Evolutionary conservation across 2,329 filamentous ascomycete species (phyloP).

Genomic region (Neofusicoccum kwambonambiense): DNA sequence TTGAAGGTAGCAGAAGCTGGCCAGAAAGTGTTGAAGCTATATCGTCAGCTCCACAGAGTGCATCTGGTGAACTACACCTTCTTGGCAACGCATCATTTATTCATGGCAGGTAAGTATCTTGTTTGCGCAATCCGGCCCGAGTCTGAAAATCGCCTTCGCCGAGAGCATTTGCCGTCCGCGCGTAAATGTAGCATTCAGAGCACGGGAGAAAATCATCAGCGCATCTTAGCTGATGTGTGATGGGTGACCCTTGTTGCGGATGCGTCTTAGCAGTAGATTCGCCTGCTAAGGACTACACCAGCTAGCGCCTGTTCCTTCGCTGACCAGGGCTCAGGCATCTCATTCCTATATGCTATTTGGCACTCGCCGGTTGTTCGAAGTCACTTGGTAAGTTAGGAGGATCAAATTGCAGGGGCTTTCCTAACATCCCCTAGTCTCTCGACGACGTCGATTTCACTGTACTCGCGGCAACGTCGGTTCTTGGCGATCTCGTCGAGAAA

Average conservation of each 20-base stretch:
- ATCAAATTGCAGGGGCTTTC: not conserved
- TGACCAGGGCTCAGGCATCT: slow-evolving; percentile 57
- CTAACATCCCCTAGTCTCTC: slow-evolving; percentile 56
- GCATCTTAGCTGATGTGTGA: not conserved
- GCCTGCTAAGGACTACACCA: not conserved
- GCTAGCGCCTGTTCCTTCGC: not conserved
- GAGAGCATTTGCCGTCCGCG: not conserved
- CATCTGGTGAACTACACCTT: slow-evolving; percentile 95
- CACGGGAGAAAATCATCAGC: not conserved
- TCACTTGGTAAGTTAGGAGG: slow-evolving; percentile 64
- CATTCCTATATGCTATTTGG: slow-evolving; percentile 96
- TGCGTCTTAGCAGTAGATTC: not conserved
- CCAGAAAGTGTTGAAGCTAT: slow-evolving; percentile 86
- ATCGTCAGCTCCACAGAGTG: slow-evolving; percentile 82
- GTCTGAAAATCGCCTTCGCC: not conserved
- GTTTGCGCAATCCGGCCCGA: not conserved
- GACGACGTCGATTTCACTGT: slow-evolving; percentile 99
- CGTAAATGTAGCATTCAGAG: not conserved
- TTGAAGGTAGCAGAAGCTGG: slow-evolving; percentile 93
- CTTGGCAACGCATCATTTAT: slow-evolving; percentile 90
- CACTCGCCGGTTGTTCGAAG: slow-evolving; percentile 87
- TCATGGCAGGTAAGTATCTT: slow-evolving; percentile 75
- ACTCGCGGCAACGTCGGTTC: slow-evolving; percentile 85
- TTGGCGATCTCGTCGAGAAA: slow-evolving; percentile 88
- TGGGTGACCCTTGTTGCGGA: not conserved